Evolutionary conservation across 1,139 yeast genomes (phyloP), one percentile per base, ranked within the genome.

Genomic region (Yamadazyma triangularis): DNA sequence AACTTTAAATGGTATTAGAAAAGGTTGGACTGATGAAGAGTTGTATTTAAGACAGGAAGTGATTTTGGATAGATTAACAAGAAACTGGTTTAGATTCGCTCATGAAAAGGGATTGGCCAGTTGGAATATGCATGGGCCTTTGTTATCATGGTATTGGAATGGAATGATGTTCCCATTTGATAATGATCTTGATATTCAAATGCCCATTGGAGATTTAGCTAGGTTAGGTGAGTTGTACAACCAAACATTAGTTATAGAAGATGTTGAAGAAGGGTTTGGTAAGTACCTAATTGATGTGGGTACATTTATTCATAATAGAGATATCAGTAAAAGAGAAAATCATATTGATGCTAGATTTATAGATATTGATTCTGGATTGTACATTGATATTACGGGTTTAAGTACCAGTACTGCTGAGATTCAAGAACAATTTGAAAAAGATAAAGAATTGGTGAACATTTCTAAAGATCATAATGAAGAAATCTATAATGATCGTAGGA

Each of bases 81-180:
- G 60, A 32, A 52, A 44, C 28, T 56, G 60, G 60, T 46, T 48
- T 33, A 39, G 56, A 22, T 55, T 56, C 40, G 60, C 62, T 16
- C 51, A 53, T 32, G 61, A 54, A 36, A 56, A 57, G 33, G 64
- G 63, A 0, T 44, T 59, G 8, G 45, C 56, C n/a, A 48, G 56
- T 33, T 60, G 65, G 66, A 51, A 58, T 14, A 60, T 62, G 28
- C 65, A 60, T 42, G 64, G 65, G 2, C 54, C 60, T 14, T 44
- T 59, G 26, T 48, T 60, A 28, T 45, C 56, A 16, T 63, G 69
- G 69, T 62, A 59, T 34, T 58, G 64, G 64, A 56, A 60, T 43
- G 64, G 65, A 0, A 39, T 58, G 35, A 40, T 49, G 34, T 58
- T 58, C 40, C 65, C 65, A 12, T 59, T 57, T 40, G 60, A 56